Evolutionary conservation across 116 monocot species (phyloP), one percentile per base, ranked within the genome.

Genomic region (Cymodocea nodosa): DNA sequence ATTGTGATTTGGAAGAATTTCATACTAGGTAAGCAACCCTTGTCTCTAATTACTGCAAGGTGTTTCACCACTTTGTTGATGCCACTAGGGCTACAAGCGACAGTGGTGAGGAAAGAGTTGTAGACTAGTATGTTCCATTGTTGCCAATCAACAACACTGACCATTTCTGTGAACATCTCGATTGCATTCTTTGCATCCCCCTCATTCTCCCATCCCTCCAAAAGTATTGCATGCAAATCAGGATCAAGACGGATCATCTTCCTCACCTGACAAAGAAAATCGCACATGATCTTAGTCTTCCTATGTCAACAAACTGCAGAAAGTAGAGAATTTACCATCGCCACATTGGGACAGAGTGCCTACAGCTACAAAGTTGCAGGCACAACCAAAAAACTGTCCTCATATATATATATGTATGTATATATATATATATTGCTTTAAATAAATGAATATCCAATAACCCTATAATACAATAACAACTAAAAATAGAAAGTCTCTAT

Each of bases 141-240:
- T 19, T 80, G 73, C 77, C 81, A 87, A 0, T 82, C 87, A 18
- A 84, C 24, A 15, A 15, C 11, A 6, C 25, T 35, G 11, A 80
- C 62, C 91, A 91, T 87, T 19, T 87, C 84, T 18, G 67, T 70
- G 23, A 91, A 84, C 44, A 69, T 68, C 58, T 71, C 69, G 14
- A 63, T 68, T 0, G 87, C 80, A 8, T 15, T 34, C 1, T 44
- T 15, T 10, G 53, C 44, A 52, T 87, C 77, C 11, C 70, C 58
- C 37, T 80, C 82, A 51, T 80, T 76, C 69, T 92, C 87, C 24
- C 82, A 84, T 0, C 87, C 92, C 49, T 92, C 87, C 4, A 87
- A 74, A 22, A 87, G 67, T 39, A 92, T 82, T 15, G 82, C 82
- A 62, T 71, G 87, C 39, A 80, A 73, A 62, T 87, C 84, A 2